phyloP scores from a whole-genome alignment of 345 rosid species.

The Eucalyptus paniculata region DNA sequence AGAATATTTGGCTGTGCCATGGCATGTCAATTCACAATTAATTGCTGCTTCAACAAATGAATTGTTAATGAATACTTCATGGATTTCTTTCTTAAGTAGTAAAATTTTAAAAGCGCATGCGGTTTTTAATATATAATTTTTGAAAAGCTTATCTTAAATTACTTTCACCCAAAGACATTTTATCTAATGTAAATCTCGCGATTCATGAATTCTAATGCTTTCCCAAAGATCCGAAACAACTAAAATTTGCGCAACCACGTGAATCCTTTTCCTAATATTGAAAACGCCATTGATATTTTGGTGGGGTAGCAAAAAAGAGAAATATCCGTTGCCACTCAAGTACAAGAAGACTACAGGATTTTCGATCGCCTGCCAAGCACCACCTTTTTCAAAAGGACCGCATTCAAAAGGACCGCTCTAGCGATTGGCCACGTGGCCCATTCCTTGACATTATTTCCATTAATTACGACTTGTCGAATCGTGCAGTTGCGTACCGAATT shows the following conservation, averaged over 20 bases:
- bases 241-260: background rate
- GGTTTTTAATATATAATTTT: background rate
- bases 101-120: background rate
- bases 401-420: background rate
- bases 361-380: background rate
- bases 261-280: background rate
- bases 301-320: no score
- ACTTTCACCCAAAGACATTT: no score
- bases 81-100: background rate
- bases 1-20: background rate
- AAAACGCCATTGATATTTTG: background rate
- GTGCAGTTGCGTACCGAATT: background rate
- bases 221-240: background rate
- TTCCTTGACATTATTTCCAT: background rate
- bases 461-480: background rate
- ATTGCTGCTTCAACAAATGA: background rate
- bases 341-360: no score
- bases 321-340: no score
- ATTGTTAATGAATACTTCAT: background rate
- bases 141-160: background rate
- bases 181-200: no score
- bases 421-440: background rate
- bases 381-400: background rate
- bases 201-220: background rate
- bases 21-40: background rate